Evolutionary conservation across 345 rosid genomes (phyloP).

Genomic region (Microcos paniculata): DNA sequence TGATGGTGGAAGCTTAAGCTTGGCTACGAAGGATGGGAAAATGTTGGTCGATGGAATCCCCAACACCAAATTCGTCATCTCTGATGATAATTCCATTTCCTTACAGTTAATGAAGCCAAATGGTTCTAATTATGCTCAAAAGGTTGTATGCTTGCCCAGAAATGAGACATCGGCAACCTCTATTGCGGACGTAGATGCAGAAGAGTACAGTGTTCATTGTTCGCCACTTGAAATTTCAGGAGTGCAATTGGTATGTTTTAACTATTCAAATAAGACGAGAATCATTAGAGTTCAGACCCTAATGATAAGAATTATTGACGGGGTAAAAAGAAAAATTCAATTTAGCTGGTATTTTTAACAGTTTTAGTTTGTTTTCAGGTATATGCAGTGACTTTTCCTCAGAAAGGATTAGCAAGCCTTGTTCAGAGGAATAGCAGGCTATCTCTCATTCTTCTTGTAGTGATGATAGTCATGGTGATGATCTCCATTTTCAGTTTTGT

Average conservation of each 20-base stretch:
- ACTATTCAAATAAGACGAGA: background rate
- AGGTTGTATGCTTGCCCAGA: slow-evolving; percentile 22
- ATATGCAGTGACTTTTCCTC: slow-evolving; percentile 47
- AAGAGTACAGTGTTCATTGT: slow-evolving; percentile 26
- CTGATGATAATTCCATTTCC: slow-evolving; percentile 11
- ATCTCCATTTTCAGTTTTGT: slow-evolving; percentile 34
- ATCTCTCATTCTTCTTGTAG: slow-evolving; percentile 29
- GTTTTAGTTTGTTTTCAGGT: slow-evolving; percentile 38
- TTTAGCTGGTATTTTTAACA: background rate
- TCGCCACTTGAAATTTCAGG: slow-evolving; percentile 32
- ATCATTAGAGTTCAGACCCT: no score
- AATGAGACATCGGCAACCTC: background rate
- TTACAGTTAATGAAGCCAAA: background rate
- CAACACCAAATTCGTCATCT: slow-evolving; percentile 1
- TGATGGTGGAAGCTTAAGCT: slow-evolving; percentile 36
- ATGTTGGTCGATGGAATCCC: slow-evolving; percentile 28
- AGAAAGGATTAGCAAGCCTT: slow-evolving; percentile 19
- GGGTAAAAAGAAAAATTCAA: background rate
- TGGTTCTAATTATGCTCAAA: background rate
- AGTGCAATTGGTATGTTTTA: slow-evolving; percentile 33
- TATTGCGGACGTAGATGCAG: slow-evolving; percentile 14
- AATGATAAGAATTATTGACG: background rate
- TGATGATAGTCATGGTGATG: slow-evolving; percentile 23
- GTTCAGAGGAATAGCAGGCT: slow-evolving; percentile 21
- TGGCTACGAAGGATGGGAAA: slow-evolving; percentile 38